Evolutionary conservation across 257 asterid genomes (phyloP), one percentile per base, ranked within the genome.

Genomic region (Gentiana macrophylla): DNA sequence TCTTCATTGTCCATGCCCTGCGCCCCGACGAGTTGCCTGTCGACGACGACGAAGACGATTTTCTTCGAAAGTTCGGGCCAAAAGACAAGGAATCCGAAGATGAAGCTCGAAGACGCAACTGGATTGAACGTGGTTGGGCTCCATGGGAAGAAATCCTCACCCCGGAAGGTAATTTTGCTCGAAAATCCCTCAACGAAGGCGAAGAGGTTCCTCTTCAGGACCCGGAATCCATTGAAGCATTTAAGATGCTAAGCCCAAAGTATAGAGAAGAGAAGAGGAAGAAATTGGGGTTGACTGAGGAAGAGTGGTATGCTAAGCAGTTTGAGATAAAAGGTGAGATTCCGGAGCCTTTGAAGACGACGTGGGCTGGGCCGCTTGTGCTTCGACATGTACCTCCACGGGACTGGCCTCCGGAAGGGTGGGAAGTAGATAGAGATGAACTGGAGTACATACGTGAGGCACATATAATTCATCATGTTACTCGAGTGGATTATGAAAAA

Each of bases 41-140:
- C 11, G 24, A 24, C 24, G 97, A 85, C 47, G 96, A 82, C 35
- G 77, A 75, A 57, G 94, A 84, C 32, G 86, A 77, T 5, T 90
- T 82, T 61, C 93, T 90, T 43, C 71, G 77, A 13, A 57, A 84
- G 12, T 86, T 74, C 60, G 78, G 84, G 1, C 94, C 94, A 8
- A 86, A 84, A 61, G 94, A 82, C 77, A 84, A 74, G 65, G 88
- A 82, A 71, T 73, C 96, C 8, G 98, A 90, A 65, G 96, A 90
- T 4, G 94, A 84, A 69, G 96, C 96, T 44, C 84, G 98, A 2
- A 74, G 70, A 47, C 71, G 70, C 66, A 90, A 90, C 75, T 90
- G 98, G 98, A 51, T 90, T 34, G 98, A 90, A 47, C 77, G 95
- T 59, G 98, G 98, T 5, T 90, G 98, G 98, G 98, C 98, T 12